phyloP scores from a whole-genome alignment of 1,139 yeast species.

The Suhomyces anneliseae region DNA sequence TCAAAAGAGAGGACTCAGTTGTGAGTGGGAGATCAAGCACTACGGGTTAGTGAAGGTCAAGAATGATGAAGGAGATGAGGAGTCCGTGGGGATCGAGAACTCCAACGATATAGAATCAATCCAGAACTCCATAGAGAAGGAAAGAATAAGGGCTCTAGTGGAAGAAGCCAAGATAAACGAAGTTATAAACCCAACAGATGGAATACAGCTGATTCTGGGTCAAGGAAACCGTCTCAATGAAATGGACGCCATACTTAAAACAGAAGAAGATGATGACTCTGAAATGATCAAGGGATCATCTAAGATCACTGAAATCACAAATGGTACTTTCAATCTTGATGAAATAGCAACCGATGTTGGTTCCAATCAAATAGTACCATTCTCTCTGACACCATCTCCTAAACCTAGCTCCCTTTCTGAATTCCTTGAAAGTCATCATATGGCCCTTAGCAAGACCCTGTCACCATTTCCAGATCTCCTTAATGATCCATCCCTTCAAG shows the following conservation, averaged over 20 bases:
- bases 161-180: neutral
- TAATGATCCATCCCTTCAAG: slow-evolving; percentile 3
- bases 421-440: neutral
- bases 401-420: neutral
- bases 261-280: neutral
- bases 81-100: neutral
- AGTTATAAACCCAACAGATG: slow-evolving; percentile 7
- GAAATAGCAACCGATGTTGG: neutral
- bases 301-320: neutral
- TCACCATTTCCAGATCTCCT: slow-evolving; percentile 6
- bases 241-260: neutral
- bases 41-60: slow-evolving; percentile 7
- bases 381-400: neutral
- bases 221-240: slow-evolving; percentile 5
- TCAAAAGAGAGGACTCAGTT: slow-evolving; percentile 25
- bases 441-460: neutral
- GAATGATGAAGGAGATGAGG: slow-evolving; percentile 1
- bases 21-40: slow-evolving; percentile 29
- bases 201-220: slow-evolving; percentile 6
- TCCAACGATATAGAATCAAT: neutral
- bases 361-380: neutral
- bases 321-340: neutral
- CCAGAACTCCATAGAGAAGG: neutral
- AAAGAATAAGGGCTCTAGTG: neutral
- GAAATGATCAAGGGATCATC: neutral